phyloP scores from a whole-genome alignment of 768 basidiomycete species.

The Saitozyma sp. region DNA sequence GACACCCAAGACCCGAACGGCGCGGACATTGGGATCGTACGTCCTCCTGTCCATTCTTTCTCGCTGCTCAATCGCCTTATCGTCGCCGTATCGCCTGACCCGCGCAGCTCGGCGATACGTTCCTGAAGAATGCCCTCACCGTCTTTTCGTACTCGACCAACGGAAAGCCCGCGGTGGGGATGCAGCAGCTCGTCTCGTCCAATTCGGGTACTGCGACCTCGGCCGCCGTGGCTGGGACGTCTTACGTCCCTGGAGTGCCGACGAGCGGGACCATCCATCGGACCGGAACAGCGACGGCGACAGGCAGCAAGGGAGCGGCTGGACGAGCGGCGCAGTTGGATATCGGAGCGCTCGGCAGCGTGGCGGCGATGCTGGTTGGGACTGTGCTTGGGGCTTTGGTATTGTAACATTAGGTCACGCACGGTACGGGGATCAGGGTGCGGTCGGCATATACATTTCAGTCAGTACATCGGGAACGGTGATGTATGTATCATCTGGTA shows the following conservation, averaged over 20 bases:
- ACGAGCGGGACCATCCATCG: slow-evolving; percentile 8
- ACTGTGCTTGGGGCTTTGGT: not conserved
- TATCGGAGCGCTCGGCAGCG: not conserved
- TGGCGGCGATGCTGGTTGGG: not conserved
- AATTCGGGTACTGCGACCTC: not conserved
- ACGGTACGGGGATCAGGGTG: too few species aligned
- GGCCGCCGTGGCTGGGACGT: slow-evolving; percentile 1
- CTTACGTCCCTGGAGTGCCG: not conserved
- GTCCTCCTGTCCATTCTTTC: not conserved
- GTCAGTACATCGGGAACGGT: too few species aligned
- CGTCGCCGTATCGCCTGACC: not conserved
- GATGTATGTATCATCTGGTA: too few species aligned
- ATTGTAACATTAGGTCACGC: not conserved
- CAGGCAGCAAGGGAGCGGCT: not conserved
- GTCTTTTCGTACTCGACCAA: slow-evolving; percentile 17
- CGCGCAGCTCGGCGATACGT: slow-evolving; percentile 9
- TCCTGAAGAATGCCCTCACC: slow-evolving; percentile 18
- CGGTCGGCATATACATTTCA: too few species aligned
- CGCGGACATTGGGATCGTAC: slow-evolving; percentile 1
- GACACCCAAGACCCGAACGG: slow-evolving; percentile 14
- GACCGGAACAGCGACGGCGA: slow-evolving; percentile 4
- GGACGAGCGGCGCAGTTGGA: not conserved
- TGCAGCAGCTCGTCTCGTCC: slow-evolving; percentile 13
- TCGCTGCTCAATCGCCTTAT: not conserved
- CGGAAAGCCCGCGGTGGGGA: slow-evolving; percentile 11